Evolutionary conservation across 164 flowering plant genomes (phyloP), one percentile per base, ranked within the genome.

Genomic region (Akebia trifoliata): DNA sequence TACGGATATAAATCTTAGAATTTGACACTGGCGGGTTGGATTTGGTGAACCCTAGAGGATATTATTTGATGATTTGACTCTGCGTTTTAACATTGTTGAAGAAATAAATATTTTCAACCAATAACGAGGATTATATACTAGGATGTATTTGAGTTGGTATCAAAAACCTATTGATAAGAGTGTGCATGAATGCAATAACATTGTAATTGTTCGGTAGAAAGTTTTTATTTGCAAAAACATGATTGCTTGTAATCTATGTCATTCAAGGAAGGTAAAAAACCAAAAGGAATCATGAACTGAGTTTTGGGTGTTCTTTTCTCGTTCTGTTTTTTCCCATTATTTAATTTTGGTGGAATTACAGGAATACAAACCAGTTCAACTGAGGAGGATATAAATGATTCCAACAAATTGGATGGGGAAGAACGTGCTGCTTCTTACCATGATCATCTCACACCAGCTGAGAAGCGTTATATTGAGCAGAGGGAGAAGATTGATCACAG

Each of bases 391-490:
- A 29, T 26, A 26, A 42, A 62, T 54, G 83, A 80, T 44, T 63
- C 45, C 9, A 59, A 59, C 40, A 69, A 73, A 55, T 31, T 32
- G 43, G 63, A 53, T 8, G 82, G 57, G 43, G 83, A 81, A 55
- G 75, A 48, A 24, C 74, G 57, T 28, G 65, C 50, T 34, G 62
- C 72, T 39, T 38, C 65, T 2, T 61, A 65, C 52, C 78, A 74
- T 21, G 85, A 79, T 50, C 59, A 73, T 54, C 87, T 93, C 7
- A 93, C 99, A 2, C 92, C 97, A 37, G 95, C 92, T 28, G 97
- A 93, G 76, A 85, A 72, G 69, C 81, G 92, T 6, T 93, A 89
- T 64, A 77, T 87, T 20, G 90, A 93, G 60, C 92, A 88, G 69
- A 76, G 82, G 66, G 81, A 77, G 73, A 57, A 32, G 63, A 70